phyloP scores from a whole-genome alignment of 2,329 filamentous ascomycete genomes.

The Fusarium sp. region DNA sequence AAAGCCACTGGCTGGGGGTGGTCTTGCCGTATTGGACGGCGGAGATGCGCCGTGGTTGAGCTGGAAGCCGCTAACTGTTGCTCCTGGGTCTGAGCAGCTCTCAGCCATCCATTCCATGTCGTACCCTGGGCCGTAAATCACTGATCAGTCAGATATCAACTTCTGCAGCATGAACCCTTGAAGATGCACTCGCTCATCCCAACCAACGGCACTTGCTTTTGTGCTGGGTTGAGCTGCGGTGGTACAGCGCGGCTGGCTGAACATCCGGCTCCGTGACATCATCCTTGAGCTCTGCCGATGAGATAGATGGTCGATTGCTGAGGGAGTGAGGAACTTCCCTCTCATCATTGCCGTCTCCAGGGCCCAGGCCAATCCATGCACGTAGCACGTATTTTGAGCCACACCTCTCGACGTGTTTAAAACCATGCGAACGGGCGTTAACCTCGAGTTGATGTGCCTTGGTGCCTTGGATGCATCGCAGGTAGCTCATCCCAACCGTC shows the following conservation, averaged over 20 bases:
- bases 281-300: neutral
- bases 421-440: slow-evolving; percentile 15
- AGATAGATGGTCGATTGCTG: neutral
- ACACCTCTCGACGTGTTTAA: slow-evolving; percentile 17
- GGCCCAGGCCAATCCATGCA: slow-evolving; percentile 1
- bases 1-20: slow-evolving; percentile 19
- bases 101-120: slow-evolving; percentile 6
- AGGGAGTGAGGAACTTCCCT: slow-evolving; percentile 10
- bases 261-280: neutral
- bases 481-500: slow-evolving; percentile 11
- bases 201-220: slow-evolving; percentile 14
- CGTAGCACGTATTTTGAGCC: slow-evolving; percentile 10
- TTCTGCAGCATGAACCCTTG: slow-evolving; percentile 17
- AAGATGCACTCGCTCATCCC: slow-evolving; percentile 7
- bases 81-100: slow-evolving; percentile 3
- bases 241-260: slow-evolving; percentile 2
- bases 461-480: slow-evolving; percentile 8
- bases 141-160: slow-evolving; percentile 19
- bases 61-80: neutral
- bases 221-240: neutral
- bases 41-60: slow-evolving; percentile 1
- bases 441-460: slow-evolving; percentile 9
- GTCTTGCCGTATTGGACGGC: slow-evolving; percentile 6
- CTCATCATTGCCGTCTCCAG: neutral
- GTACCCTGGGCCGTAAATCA: neutral